Percentiles rank a stretch among this genome's conserved stretches.
These are phyloP conservation scores for Colletotrichum sp. DNA, from an alignment of 2,329 filamentous ascomycete species.

Conservation along the genomic window DNA sequence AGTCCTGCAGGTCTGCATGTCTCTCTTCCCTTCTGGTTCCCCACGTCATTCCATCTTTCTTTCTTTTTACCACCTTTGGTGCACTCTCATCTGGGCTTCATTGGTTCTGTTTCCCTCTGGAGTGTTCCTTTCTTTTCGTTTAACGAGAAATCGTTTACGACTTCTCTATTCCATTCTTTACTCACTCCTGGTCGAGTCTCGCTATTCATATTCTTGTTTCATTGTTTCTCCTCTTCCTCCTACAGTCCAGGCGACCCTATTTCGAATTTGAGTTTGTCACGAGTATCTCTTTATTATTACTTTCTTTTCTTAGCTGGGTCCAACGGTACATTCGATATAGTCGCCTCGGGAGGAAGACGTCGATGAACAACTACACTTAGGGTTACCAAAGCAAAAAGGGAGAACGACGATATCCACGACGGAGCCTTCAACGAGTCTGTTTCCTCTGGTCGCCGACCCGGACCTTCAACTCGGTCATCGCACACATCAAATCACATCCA, in stretches of 20 bases:
- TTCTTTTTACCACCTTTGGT: not conserved
- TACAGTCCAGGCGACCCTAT: slow-evolving; percentile 9
- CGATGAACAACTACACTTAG: not conserved
- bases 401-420: not conserved
- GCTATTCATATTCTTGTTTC: not conserved
- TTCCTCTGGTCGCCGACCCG: not conserved
- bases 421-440: not conserved
- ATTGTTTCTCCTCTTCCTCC: not conserved
- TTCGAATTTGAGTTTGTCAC: not conserved
- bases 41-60: not conserved
- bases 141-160: slow-evolving; percentile 3
- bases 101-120: not conserved
- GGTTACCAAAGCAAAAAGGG: not conserved
- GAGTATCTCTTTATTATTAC: not conserved
- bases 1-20: not conserved
- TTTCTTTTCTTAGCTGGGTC: not conserved
- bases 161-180: slow-evolving; percentile 14
- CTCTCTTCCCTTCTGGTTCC: not conserved
- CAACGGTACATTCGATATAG: not conserved
- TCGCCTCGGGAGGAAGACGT: not conserved
- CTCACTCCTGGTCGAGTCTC: slow-evolving; percentile 12
- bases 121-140: slow-evolving; percentile 14
- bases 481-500: not conserved
- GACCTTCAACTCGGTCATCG: not conserved
- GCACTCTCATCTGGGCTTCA: slow-evolving; percentile 14